Conservation (phyloP, 2,329 filamentous ascomycete species). For the Calonectria henricotiae region DNA sequence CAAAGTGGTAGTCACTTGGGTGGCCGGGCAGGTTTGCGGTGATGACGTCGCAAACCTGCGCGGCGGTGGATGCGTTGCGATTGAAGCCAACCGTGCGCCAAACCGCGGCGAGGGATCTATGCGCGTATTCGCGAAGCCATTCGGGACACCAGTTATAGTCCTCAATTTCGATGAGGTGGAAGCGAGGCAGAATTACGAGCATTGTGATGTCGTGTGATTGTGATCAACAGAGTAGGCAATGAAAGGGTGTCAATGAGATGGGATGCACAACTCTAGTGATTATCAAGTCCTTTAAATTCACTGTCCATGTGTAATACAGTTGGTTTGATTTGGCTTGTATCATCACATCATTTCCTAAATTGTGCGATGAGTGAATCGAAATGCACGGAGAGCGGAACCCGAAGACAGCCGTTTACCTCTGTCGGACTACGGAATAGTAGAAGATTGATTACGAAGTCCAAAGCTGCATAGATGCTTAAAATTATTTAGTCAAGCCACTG, state of each 20-base stretch:
- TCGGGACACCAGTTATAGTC: constrained; percentile 48
- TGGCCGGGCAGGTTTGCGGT: constrained; percentile 40
- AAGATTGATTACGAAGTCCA: background rate
- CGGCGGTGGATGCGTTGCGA: constrained; percentile 41
- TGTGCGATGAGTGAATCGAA: too few relatives aligned
- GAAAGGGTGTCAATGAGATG: background rate
- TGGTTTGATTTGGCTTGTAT: background rate
- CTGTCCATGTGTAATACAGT: background rate
- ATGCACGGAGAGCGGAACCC: background rate
- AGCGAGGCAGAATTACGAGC: constrained; percentile 45
- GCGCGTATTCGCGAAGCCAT: constrained; percentile 49
- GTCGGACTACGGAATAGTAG: too few relatives aligned
- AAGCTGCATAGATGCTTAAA: too few relatives aligned
- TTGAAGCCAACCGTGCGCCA: constrained; percentile 48
- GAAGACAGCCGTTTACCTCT: background rate
- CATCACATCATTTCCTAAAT: background rate
- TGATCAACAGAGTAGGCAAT: background rate
- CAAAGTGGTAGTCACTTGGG: constrained; percentile 46
- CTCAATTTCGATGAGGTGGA: constrained; percentile 49
- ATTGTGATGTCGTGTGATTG: constrained; percentile 33
- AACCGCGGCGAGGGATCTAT: constrained; percentile 43
- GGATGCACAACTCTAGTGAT: constrained; percentile 11
- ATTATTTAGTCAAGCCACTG: too few relatives aligned
- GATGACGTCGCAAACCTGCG: constrained; percentile 47
- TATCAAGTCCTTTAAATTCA: background rate